These are phyloP conservation scores for Fusarium pseudonygamai DNA, from an alignment of 2,329 filamentous ascomycete species.

Conservation along the genomic window DNA sequence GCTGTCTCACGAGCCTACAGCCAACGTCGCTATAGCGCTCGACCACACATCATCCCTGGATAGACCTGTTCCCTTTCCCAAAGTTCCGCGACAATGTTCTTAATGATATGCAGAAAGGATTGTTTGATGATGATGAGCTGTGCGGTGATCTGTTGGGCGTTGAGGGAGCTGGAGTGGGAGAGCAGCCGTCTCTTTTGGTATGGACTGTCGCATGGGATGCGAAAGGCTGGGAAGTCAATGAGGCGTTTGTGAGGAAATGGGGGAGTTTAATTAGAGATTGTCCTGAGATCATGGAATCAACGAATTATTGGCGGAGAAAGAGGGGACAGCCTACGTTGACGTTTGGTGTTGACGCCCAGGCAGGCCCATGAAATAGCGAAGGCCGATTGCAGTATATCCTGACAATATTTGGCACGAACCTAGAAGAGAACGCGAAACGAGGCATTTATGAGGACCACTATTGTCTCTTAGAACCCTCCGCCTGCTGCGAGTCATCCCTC, in stretches of 20 bases:
- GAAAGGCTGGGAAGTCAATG: not conserved
- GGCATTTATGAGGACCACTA: too few species aligned
- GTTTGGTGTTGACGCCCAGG: not conserved
- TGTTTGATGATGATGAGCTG: too few species aligned
- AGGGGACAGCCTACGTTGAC: not conserved
- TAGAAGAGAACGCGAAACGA: too few species aligned
- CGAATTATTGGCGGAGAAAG: not conserved
- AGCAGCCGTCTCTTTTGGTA: too few species aligned
- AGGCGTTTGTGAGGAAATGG: not conserved
- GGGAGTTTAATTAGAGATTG: not conserved
- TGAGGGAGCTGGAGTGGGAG: too few species aligned
- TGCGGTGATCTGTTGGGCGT: too few species aligned
- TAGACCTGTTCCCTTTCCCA: not conserved
- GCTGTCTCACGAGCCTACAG: not conserved
- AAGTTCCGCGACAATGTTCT: not conserved
- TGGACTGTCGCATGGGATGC: not conserved
- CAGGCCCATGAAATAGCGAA: not conserved
- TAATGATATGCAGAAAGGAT: too few species aligned
- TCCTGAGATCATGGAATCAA: not conserved
- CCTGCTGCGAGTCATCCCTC: not conserved
- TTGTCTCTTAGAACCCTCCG: too few species aligned
- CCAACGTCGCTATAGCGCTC: not conserved
- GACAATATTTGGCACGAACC: too few species aligned
- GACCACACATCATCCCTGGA: not conserved
- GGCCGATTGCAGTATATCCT: accelerated